Evolutionary conservation across 768 basidiomycete species (phyloP).

Genomic region (Dioszegia crocea): DNA sequence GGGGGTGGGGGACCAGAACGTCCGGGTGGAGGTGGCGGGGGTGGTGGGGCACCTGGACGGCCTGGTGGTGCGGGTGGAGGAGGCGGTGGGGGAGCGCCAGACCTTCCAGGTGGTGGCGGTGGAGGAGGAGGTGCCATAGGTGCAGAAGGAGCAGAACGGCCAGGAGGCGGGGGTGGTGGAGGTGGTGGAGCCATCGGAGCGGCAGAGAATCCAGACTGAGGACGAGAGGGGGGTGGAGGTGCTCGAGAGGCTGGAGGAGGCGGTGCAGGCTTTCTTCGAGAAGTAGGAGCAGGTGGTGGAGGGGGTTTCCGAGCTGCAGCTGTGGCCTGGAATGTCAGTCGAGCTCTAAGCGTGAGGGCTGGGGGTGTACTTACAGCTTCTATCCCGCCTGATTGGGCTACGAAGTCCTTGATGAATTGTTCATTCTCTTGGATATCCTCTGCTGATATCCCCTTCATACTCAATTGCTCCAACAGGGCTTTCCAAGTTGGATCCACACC

Average conservation of each 20-base stretch:
- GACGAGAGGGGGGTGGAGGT: slow-evolving; percentile 17
- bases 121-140: slow-evolving; percentile 54
- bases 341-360: too few relatives aligned
- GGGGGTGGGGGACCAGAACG: slow-evolving; percentile 36
- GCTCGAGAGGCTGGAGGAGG: slow-evolving; percentile 50
- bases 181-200: slow-evolving; percentile 49
- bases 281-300: slow-evolving; percentile 58
- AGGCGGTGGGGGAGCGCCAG: slow-evolving; percentile 24
- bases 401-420: slow-evolving; percentile 82
- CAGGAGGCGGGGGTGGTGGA: slow-evolving; percentile 46
- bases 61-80: slow-evolving; percentile 42
- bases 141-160: slow-evolving; percentile 34
- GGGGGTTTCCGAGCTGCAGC: slow-evolving; percentile 50
- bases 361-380: slow-evolving; percentile 48
- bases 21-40: slow-evolving; percentile 32
- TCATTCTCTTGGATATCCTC: slow-evolving; percentile 71
- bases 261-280: slow-evolving; percentile 49
- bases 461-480: slow-evolving; percentile 64
- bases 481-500: slow-evolving; percentile 91
- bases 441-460: slow-evolving; percentile 61
- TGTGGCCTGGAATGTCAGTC: slow-evolving; percentile 16
- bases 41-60: slow-evolving; percentile 23
- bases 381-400: slow-evolving; percentile 56
- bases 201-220: slow-evolving; percentile 26
- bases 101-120: slow-evolving; percentile 29